Base-by-base conservation (phyloP, 2,329 filamentous ascomycete genomes). In the Xylaria sp. region DNA sequence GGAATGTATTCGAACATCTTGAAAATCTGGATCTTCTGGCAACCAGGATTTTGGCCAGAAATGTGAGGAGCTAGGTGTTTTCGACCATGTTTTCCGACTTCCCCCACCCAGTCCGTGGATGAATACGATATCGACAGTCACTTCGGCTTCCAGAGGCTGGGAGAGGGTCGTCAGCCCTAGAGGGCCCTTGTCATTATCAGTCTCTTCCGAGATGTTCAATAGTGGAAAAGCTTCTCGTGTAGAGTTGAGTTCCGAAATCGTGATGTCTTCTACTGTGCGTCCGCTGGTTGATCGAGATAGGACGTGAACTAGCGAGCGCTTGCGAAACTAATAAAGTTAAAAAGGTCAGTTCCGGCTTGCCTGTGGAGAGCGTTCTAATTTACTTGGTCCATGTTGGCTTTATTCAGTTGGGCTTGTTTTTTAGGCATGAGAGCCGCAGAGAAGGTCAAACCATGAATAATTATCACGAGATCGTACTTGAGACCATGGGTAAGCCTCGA, bases 11-110 rank as follows among this genome's bases (percentile, higher is more conserved):
- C 70, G 70, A 28, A 44, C 65, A 55, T 64, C 46, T 44, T 48
- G 32, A 54, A 72, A 67, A 55, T 66, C 62, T 25, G 25, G 32
- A 20, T 72, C 70, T n/a, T 62, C 44, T 25, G 70, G 68, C 28
- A 72, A 63, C 70, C 70, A 72, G 51, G 37, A 44, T 56, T 68
- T 66, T 48, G 70, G 70, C 70, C 70, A 72, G 59, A 70, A 72
- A 51, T 63, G 65, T 44, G 46, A 59, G 23, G 59, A 41, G 52
- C 63, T 59, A 20, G 6, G 39, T 32, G 54, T 68, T 46, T 23
- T 70, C 15, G 54, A 50, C 70, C 70, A 72, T 41, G 68, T 72
- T 58, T 68, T 72, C 23, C 66, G 37, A 44, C 57, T 63, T 25
- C 65, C 68, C 44, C 70, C 70, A 41, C 68, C 63, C 25, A 72